Evolutionary conservation across 768 basidiomycete species (phyloP).

Genomic region (Boletus sensibilis): DNA sequence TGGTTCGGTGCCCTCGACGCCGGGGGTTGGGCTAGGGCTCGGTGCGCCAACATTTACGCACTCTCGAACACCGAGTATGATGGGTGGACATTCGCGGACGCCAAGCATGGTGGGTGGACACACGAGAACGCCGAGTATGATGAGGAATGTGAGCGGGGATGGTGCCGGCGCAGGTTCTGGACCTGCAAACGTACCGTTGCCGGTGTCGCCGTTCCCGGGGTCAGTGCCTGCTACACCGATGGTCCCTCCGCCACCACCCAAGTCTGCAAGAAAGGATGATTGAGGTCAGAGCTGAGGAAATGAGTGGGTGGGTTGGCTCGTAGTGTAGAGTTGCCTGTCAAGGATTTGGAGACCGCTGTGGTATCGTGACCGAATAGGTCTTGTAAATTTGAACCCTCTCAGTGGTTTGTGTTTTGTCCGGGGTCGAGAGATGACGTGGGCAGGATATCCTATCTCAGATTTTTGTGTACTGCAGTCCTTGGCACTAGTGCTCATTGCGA

Average conservation of each 20-base stretch:
- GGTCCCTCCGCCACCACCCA: slow-evolving; percentile 24
- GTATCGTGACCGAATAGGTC: neutral
- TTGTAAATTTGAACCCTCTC: neutral
- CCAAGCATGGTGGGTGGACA: slow-evolving; percentile 25
- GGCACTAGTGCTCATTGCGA: neutral
- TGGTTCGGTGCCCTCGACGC: slow-evolving; percentile 27
- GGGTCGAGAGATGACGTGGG: neutral
- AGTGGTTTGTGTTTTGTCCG: neutral
- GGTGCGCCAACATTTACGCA: slow-evolving; percentile 26
- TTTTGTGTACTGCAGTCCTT: too few relatives aligned
- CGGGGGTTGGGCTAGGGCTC: slow-evolving; percentile 31
- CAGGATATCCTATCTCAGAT: neutral
- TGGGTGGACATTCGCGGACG: slow-evolving; percentile 18
- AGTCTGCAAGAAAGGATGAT: slow-evolving; percentile 27
- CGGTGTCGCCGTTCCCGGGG: slow-evolving; percentile 23
- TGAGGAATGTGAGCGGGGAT: slow-evolving; percentile 16
- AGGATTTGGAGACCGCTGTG: neutral
- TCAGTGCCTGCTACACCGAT: slow-evolving; percentile 17
- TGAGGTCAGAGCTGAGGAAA: slow-evolving; percentile 1
- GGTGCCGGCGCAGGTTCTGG: neutral
- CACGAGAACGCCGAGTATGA: neutral
- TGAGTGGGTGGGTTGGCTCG: neutral
- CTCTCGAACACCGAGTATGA: slow-evolving; percentile 12
- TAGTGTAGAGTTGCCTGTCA: slow-evolving; percentile 2
- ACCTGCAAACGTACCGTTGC: slow-evolving; percentile 15